These are phyloP conservation scores for Sporothrix curviconia DNA, from an alignment of 2,329 filamentous ascomycete species.

Conservation along the genomic window DNA sequence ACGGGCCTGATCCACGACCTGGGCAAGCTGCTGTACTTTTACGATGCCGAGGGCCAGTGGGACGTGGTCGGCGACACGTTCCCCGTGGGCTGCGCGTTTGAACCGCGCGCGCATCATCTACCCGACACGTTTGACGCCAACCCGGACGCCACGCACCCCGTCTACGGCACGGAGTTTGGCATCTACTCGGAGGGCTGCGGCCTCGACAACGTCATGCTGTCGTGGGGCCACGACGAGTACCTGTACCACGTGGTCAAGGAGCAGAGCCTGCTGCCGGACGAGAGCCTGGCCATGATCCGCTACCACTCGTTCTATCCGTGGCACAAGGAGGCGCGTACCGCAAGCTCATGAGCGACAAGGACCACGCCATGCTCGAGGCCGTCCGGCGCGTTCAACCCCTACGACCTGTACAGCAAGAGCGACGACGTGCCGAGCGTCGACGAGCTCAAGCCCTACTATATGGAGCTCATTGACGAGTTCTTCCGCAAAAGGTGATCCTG, in stretches of 20 bases:
- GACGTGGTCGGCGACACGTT: conserved; percentile 87
- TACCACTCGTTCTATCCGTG: conserved; percentile 93
- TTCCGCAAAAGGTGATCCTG: conserved; percentile 59
- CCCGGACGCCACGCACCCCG: conserved; percentile 62
- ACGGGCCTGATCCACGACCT: conserved; percentile 73
- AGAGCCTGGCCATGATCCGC: conserved; percentile 85
- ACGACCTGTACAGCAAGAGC: conserved; percentile 87
- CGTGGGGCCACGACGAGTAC: conserved; percentile 86
- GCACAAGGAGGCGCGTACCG: conserved; percentile 74
- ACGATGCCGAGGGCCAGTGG: conserved; percentile 82
- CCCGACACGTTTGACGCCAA: conserved; percentile 71
- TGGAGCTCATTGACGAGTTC: conserved; percentile 68
- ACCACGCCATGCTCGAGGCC: conserved; percentile 70
- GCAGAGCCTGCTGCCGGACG: conserved; percentile 69
- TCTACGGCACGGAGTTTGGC: conserved; percentile 70
- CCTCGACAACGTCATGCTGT: conserved; percentile 80
- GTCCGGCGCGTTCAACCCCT: conserved; percentile 85
- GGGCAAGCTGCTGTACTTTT: conserved; percentile 74
- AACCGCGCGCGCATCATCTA: conserved; percentile 68
- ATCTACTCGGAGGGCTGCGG: conserved; percentile 77
- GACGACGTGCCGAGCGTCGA: conserved; percentile 71
- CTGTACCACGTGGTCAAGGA: conserved; percentile 81
- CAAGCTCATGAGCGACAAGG: conserved; percentile 78
- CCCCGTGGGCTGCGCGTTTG: conserved; percentile 69
- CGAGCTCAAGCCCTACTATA: conserved; percentile 72